phyloP scores from a whole-genome alignment of 768 basidiomycete species.

The Lactarius sanguifluus region DNA sequence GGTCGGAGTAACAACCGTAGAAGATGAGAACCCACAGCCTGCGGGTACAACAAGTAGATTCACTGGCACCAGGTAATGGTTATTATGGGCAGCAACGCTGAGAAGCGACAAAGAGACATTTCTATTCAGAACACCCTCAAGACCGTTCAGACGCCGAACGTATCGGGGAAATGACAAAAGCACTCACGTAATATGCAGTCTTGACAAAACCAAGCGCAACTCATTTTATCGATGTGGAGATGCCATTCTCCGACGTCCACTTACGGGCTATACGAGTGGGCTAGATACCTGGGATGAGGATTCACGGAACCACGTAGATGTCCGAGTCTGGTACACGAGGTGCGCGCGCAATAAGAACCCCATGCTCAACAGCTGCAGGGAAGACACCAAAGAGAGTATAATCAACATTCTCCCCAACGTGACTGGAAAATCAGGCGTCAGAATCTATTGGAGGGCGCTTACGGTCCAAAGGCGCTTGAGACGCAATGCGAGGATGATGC shows the following conservation, averaged over 20 bases:
- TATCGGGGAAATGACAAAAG: slow-evolving; percentile 7
- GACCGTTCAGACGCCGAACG: slow-evolving; percentile 1
- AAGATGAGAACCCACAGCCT: slow-evolving; percentile 84
- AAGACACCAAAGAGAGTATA: slow-evolving; percentile 82
- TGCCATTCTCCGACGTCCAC: slow-evolving; percentile 60
- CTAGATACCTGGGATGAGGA: slow-evolving; percentile 53
- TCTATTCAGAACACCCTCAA: slow-evolving; percentile 64
- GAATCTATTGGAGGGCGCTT: slow-evolving; percentile 1
- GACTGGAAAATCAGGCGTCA: slow-evolving; percentile 20
- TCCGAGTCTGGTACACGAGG: slow-evolving; percentile 37
- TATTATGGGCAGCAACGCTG: slow-evolving; percentile 8
- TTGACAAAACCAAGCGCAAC: slow-evolving; percentile 84
- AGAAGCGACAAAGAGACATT: slow-evolving; percentile 44
- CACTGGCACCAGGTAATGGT: slow-evolving; percentile 51
- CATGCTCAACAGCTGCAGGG: slow-evolving; percentile 81
- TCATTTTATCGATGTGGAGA: slow-evolving; percentile 69
- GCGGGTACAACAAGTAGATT: slow-evolving; percentile 80
- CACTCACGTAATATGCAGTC: slow-evolving; percentile 75
- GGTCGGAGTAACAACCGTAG: slow-evolving; percentile 84
- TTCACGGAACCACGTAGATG: slow-evolving; percentile 53
- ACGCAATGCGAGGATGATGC: slow-evolving; percentile 60
- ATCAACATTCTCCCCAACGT: slow-evolving; percentile 78
- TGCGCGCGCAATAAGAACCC: slow-evolving; percentile 77
- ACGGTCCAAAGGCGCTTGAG: slow-evolving; percentile 35
- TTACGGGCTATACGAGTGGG: slow-evolving; percentile 50